Evolutionary conservation across 768 basidiomycete genomes (phyloP).

Genomic region (Lactarius pseudohatsudake): DNA sequence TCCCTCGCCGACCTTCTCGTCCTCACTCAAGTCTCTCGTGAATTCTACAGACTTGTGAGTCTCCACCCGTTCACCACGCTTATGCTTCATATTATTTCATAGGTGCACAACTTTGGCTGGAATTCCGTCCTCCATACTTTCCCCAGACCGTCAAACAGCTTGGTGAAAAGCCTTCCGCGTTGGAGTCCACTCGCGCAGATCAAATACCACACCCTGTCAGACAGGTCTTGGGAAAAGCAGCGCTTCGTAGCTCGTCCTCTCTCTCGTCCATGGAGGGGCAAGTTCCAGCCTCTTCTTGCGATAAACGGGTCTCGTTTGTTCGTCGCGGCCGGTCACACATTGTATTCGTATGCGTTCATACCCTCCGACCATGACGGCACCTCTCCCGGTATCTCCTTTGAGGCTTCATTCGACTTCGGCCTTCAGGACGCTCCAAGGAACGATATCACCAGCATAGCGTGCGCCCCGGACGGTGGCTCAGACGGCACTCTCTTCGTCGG

Average conservation of each 20-base stretch:
- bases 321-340: constrained; percentile 32
- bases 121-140: constrained; percentile 15
- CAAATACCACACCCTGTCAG: constrained; percentile 29
- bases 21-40: constrained; percentile 18
- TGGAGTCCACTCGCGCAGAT: constrained; percentile 28
- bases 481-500: constrained; percentile 53
- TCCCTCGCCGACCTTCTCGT: constrained; percentile 22
- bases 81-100: neutral
- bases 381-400: constrained; percentile 48
- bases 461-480: constrained; percentile 45
- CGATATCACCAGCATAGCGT: constrained; percentile 57
- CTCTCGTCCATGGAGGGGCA: constrained; percentile 31
- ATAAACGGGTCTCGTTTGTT: constrained; percentile 31
- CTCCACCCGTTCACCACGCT: neutral
- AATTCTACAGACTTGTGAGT: constrained; percentile 24
- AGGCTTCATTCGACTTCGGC: constrained; percentile 46
- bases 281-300: constrained; percentile 33
- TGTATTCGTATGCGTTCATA: constrained; percentile 32
- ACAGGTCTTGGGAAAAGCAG: constrained; percentile 29
- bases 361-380: constrained; percentile 28
- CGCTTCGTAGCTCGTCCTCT: constrained; percentile 31
- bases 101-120: constrained; percentile 29
- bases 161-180: constrained; percentile 12
- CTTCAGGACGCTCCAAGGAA: constrained; percentile 37
- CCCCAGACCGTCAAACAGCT: constrained; percentile 23